phyloP scores from a whole-genome alignment of 495 filamentous ascomycete species.

The Sordaria brevicollis region DNA sequence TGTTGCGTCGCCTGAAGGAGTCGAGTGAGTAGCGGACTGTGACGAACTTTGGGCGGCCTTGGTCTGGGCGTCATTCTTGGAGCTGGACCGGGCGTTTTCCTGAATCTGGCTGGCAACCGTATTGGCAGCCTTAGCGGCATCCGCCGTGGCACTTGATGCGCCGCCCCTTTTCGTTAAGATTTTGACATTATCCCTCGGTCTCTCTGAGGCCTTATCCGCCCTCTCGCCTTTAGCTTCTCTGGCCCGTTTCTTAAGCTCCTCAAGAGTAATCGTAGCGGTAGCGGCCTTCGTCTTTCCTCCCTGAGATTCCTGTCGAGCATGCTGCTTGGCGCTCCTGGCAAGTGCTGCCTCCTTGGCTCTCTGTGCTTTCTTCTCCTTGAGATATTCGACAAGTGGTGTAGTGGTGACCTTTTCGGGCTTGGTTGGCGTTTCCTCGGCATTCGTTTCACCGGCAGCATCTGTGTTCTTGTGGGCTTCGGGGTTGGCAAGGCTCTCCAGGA shows the following conservation, averaged over 20 bases:
- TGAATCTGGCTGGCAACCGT: conserved; percentile 25
- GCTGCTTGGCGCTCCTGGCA: conserved; percentile 35
- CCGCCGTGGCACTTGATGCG: conserved; percentile 31
- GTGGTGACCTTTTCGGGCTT: conserved; percentile 60
- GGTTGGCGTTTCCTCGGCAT: conserved; percentile 31
- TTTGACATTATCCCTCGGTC: conserved; percentile 65
- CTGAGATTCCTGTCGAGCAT: conserved; percentile 35
- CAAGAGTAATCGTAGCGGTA: conserved; percentile 36
- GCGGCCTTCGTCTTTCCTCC: conserved; percentile 40
- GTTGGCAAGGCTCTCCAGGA: conserved; percentile 77
- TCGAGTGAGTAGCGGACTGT: neutral
- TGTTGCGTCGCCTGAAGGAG: neutral
- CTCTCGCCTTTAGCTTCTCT: conserved; percentile 40
- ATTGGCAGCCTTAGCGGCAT: conserved; percentile 35
- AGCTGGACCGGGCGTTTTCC: conserved; percentile 5
- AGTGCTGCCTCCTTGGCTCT: conserved; percentile 62
- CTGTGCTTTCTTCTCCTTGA: conserved; percentile 82
- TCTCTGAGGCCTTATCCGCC: conserved; percentile 52
- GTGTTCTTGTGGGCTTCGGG: conserved; percentile 44
- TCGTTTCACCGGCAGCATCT: conserved; percentile 34
- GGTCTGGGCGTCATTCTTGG: conserved; percentile 3
- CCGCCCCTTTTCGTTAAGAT: conserved; percentile 63
- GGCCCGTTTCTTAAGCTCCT: conserved; percentile 42
- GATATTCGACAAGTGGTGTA: conserved; percentile 82
- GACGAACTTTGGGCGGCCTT: neutral